A percentile compares a stretch with the other conserved stretches of the same genome.
Conservation (phyloP, 768 basidiomycete genomes). For the Cystoderma amianthinum region DNA sequence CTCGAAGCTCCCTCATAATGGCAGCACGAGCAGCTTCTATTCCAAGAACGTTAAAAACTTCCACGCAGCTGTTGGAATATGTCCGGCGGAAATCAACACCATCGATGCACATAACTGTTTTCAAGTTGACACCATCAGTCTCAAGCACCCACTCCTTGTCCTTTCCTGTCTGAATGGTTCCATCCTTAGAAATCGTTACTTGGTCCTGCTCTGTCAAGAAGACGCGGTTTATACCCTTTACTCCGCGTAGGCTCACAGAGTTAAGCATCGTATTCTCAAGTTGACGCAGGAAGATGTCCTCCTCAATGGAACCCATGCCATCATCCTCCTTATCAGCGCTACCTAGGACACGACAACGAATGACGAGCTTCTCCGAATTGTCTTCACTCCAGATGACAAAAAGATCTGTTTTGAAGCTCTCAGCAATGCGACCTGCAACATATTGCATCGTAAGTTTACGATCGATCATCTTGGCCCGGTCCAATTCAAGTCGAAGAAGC, state of each 20-base stretch:
- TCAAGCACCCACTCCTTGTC: constrained; percentile 95
- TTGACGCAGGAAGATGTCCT: constrained; percentile 94
- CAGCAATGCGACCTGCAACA: constrained; percentile 88
- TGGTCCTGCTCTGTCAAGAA: constrained; percentile 90
- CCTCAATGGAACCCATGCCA: constrained; percentile 67
- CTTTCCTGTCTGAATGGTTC: constrained; percentile 52
- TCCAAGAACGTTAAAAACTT: constrained; percentile 90
- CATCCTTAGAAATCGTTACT: constrained; percentile 55
- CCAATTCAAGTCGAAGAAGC: constrained; percentile 94
- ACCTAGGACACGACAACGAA: constrained; percentile 91
- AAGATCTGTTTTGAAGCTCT: constrained; percentile 91
- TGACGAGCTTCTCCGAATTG: constrained; percentile 94
- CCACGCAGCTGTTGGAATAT: constrained; percentile 95
- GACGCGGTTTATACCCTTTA: constrained; percentile 83
- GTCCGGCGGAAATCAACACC: constrained; percentile 92
- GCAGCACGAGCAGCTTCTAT: constrained; percentile 96
- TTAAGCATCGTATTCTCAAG: constrained; percentile 96
- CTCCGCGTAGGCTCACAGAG: constrained; percentile 91
- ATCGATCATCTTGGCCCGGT: constrained; percentile 97
- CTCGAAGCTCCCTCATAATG: constrained; percentile 88
- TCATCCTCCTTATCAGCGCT: constrained; percentile 84
- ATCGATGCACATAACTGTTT: constrained; percentile 91
- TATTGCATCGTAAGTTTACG: constrained; percentile 93
- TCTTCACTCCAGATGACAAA: constrained; percentile 99
- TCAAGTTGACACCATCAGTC: constrained; percentile 94